phyloP scores from a whole-genome alignment of 116 monocot genomes.

The Dioscorea cayenensis region DNA sequence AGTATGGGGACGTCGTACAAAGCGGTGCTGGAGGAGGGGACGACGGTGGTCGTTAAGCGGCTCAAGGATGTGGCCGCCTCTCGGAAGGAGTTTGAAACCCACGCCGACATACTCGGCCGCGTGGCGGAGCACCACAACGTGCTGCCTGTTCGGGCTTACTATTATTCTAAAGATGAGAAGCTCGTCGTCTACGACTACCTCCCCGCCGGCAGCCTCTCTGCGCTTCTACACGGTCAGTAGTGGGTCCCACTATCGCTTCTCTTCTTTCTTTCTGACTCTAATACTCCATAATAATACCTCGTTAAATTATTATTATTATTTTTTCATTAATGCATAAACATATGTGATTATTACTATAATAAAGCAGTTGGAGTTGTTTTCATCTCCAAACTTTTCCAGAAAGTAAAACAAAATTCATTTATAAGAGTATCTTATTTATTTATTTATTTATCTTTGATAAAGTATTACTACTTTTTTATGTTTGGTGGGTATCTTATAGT shows the following conservation, averaged over 20 bases:
- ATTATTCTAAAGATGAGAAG: slow-evolving; percentile 64
- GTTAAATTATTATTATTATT: too few relatives aligned
- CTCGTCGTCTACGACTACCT: slow-evolving; percentile 53
- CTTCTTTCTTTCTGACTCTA: too few relatives aligned
- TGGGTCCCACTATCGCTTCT: not conserved
- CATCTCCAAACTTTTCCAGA: too few relatives aligned
- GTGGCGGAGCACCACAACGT: slow-evolving; percentile 29
- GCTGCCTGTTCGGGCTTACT: slow-evolving; percentile 38
- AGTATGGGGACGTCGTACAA: slow-evolving; percentile 75
- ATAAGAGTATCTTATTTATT: too few relatives aligned
- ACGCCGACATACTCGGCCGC: slow-evolving; percentile 31
- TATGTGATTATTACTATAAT: too few relatives aligned
- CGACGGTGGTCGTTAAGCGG: slow-evolving; percentile 70
- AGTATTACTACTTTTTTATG: too few relatives aligned
- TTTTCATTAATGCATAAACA: too few relatives aligned
- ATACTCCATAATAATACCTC: too few relatives aligned
- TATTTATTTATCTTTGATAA: too few relatives aligned
- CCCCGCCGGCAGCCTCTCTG: slow-evolving; percentile 48
- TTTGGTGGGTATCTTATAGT: not conserved
- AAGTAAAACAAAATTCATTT: too few relatives aligned
- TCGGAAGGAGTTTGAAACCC: slow-evolving; percentile 56
- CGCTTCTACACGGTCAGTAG: slow-evolving; percentile 41
- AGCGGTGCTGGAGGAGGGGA: slow-evolving; percentile 70
- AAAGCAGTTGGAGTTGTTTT: too few relatives aligned
- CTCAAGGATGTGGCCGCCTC: slow-evolving; percentile 53